Base-by-base conservation (phyloP, 164 flowering plant genomes). In the Macadamia tetraphylla region DNA sequence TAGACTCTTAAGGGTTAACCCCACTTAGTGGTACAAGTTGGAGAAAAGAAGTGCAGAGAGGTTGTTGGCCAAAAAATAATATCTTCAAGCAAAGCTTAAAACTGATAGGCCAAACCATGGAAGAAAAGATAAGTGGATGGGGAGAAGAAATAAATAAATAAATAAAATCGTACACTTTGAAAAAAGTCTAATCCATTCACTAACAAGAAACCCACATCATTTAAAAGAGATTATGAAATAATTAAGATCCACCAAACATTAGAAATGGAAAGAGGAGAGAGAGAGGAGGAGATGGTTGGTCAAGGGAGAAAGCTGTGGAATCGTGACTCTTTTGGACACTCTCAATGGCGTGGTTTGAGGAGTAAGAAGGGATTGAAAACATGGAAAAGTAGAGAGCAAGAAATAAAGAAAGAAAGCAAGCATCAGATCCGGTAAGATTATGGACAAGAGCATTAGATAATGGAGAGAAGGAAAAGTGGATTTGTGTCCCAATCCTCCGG, bases 211-310 rank as follows among this genome's bases (percentile, higher is more conserved):
- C 60, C 63, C 42, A 51, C 61, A 46, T 46, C 61, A 77, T 73
- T 73, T 70, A 67, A 67, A 52, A 70, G 75, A 73, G 80, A 73
- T 53, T 59, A 49, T 12, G 29, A 70, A 71, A 9, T 62, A 61
- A 72, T 40, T 59, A 56, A 61, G 74, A 59, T 67, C 72, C 73
- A 55, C 79, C 13, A 60, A 53, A 43, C 6, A 30, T 2, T 64
- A 58, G 42, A 55, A 64, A 23, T 23, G 60, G n/a, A 3, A 13
- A 18, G 5, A 67, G 23, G 23, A 12, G 23, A 61, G 30, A 42
- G 49, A 29, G 40, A 35, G 40, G 5, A 35, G 23, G 23, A 35
- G 40, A 35, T 35, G 40, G 23, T 23, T 23, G 0, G 23, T 23
- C 23, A 23, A 23, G 23, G 23, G 23, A 23, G 23, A 23, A 23